Evolutionary conservation across 495 filamentous ascomycete genomes (phyloP), one percentile per base, ranked within the genome.

Genomic region (Tuber indicum): DNA sequence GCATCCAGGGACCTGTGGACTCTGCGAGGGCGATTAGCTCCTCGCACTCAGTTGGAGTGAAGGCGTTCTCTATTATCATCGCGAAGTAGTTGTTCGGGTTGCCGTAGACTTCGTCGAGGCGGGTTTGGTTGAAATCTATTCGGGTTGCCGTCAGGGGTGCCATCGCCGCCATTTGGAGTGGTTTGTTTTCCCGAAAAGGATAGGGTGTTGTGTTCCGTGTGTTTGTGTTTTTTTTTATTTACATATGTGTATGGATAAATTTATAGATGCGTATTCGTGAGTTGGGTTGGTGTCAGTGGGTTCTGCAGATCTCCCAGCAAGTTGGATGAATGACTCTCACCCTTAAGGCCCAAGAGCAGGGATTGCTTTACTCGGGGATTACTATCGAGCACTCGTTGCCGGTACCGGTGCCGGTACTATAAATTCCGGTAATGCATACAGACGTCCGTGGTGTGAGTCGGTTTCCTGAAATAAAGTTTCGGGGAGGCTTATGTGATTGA

Each of bases 21-120:
- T 88, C 86, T 43, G 88, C 88, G 19, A 86, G 79, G 1, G 79
- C 82, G 74, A 89, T 83, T 10, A 90, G 84, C 21, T 86, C 84
- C 6, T 85, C 84, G 83, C 88, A 89, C 85, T 89, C 88, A 1
- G 77, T 73, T 72, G 85, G 83, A n/a, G 87, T 87, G 75, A 90
- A 79, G 79, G 85, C 82, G 74, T 89, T 86, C 82, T 89, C 87
- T n/a, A 90, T 86, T 26, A 89, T 76, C n/a, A 85, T 86, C 8
- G 88, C 88, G 70, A 87, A 87, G 71, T 83, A 83, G 62, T 84
- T 75, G 71, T 85, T 83, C 79, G 85, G 88, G 77, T 86, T 83
- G 26, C 78, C 78, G 47, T 83, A 83, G 45, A 70, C 58, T 32
- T 52, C 39, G 21, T 83, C 82, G 39, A 90, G 81, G 0, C 86